Evolutionary conservation across 805 yeast species (phyloP), one percentile per base, ranked within the genome.

Genomic region (Debaryomyces maramus): DNA sequence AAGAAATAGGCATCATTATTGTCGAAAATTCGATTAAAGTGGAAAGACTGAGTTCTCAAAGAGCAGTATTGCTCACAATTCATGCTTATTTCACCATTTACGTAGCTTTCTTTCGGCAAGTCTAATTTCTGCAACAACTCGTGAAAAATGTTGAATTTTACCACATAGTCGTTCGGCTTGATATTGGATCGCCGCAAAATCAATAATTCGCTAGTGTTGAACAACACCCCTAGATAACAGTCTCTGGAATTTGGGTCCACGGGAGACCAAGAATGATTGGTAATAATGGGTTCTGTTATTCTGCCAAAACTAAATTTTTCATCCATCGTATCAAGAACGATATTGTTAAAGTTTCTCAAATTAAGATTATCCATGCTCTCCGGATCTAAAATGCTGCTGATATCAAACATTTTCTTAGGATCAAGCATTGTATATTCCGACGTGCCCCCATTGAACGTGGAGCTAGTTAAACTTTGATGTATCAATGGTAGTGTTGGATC

Each of bases 401-500:
- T 42, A 21, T 53, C 52, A 41, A 56, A 70, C 9, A 67, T 33
- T 2, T 58, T 49, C 28, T 53, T 52, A 3, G 61, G 44, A 27
- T 60, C 59, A 21, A 63, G 43, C 11, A 52, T 46, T 3, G 47
- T 36, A 20, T 11, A 14, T 14, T 18, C 14, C 11, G 27, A 20
- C 9, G 21, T n/a, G 3, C 28, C 28, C 11, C 13, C 18, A 13
- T 19, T 20, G 6, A 20, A 16, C 7, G 28, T 19, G 7, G 36
- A 33, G 23, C 24, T 33, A 4, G 47, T 38, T 15, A 65, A 45
- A n/a, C 60, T 45, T 28, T 55, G 60, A 27, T 58, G 61, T 14
- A 60, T 49, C 14, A 54, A 46, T 2, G 74, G 74, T 4, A 64
- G 55, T 39, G 59, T 60, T 16, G 74, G 73, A 22, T 68, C 74